Evolutionary conservation across 2,329 filamentous ascomycete genomes (phyloP), one percentile per base, ranked within the genome.

Genomic region (Geosmithia flava): DNA sequence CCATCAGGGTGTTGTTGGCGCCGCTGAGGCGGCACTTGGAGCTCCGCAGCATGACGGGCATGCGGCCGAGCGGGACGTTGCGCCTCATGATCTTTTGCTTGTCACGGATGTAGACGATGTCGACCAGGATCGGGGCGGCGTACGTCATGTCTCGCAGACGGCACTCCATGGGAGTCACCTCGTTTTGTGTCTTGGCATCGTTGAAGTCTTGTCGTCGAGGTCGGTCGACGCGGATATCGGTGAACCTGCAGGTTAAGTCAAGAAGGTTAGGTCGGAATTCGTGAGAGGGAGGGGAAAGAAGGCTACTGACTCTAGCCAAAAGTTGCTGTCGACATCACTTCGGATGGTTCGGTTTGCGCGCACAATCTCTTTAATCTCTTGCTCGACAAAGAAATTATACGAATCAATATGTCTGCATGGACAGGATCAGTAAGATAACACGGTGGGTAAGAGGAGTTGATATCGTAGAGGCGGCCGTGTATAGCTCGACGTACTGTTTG

Each of bases 121-220:
- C 90, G 51, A 97, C 89, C 37, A 88, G 78, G 52, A 98, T 95
- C 1, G 91, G 91, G 10, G 93, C 93, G 19, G 89, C 86, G 62
- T 98, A 98, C n/a, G 91, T 97, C 76, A 95, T 90, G 62, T 98
- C 94, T 58, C 94, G 83, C 49, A 98, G 74, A 33, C 93, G 86
- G 61, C 93, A 98, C 70, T 98, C 94, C 70, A 97, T 95, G 2
- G 93, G 93, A 2, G 88, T 95, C 52, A 98, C 83, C 57, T 85
- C 78, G 55, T 77, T 80, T 53, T 82, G 76, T 46, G 82, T 78
- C 59, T 83, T 80, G 58, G 78, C 73, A 59, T 87, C 79, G 58
- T 83, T 82, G 66, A 79, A 80, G 55, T 94, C 88, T 52, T 82
- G 74, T 48, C 90, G 85, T 55, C 87, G 85, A 6, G 94, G 93